phyloP scores from a whole-genome alignment of 352 stramenopile genomes.

The Phytopythium litorale region DNA sequence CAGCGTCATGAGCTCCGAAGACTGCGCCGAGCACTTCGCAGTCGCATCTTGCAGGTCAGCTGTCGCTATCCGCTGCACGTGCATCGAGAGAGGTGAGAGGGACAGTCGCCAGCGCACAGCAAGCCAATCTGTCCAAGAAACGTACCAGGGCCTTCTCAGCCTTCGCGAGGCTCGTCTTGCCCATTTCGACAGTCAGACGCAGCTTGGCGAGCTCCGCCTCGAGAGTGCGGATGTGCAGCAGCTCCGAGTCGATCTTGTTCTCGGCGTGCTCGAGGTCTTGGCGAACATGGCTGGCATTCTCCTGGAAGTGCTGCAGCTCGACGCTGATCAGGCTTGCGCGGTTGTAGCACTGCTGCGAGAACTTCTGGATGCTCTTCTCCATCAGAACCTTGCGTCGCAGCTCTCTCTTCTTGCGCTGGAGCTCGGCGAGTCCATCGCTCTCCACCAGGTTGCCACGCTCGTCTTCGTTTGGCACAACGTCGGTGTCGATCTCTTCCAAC shows the following conservation, averaged over 20 bases:
- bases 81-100: neutral
- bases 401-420: constrained; percentile 70
- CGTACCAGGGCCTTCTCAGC: constrained; percentile 46
- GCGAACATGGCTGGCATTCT: constrained; percentile 34
- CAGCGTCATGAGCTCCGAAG: constrained; percentile 27
- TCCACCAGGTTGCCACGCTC: constrained; percentile 18
- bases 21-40: constrained; percentile 24
- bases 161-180: constrained; percentile 42
- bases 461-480: constrained; percentile 18
- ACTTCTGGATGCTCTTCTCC: constrained; percentile 73
- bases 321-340: constrained; percentile 50
- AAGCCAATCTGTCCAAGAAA: neutral
- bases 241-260: constrained; percentile 70
- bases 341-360: constrained; percentile 57
- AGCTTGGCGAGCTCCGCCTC: constrained; percentile 69
- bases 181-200: constrained; percentile 54
- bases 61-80: constrained; percentile 40
- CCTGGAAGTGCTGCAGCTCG: constrained; percentile 52
- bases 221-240: constrained; percentile 52
- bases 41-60: constrained; percentile 47
- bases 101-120: too few species aligned
- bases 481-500: constrained; percentile 43
- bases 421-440: constrained; percentile 34
- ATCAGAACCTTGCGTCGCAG: constrained; percentile 64
- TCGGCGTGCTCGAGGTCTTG: constrained; percentile 61